phyloP scores from a whole-genome alignment of 306 rosid genomes.

The Medicago truncatula region MtrunA17r5.0-ANR NC_053042.1:56224501-56225000 shows the following conservation, averaged over 20 bases:
- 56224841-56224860: not conserved
- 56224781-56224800: not conserved
- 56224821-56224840: not conserved
- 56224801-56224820: not conserved
- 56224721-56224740: not conserved
- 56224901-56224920: slow-evolving; percentile 91
- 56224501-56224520: slow-evolving; percentile 95
- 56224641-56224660: no score
- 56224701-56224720: not conserved
- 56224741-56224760: not conserved
- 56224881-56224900: slow-evolving; percentile 54
- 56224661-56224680: not conserved
- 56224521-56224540: slow-evolving; percentile 71
- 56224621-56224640: no score
- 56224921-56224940: slow-evolving; percentile 78
- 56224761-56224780: not conserved
- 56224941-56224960: slow-evolving; percentile 82
- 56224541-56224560: slow-evolving; percentile 34
- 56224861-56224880: not conserved
- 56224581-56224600: slow-evolving; percentile 1
- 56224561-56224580: slow-evolving; percentile 27
- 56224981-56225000: slow-evolving; percentile 11
- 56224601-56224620: not conserved
- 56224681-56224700: not conserved
- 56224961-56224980: slow-evolving; percentile 86